Conservation (phyloP, 495 filamentous ascomycete species). For the Talaromyces liani region DNA sequence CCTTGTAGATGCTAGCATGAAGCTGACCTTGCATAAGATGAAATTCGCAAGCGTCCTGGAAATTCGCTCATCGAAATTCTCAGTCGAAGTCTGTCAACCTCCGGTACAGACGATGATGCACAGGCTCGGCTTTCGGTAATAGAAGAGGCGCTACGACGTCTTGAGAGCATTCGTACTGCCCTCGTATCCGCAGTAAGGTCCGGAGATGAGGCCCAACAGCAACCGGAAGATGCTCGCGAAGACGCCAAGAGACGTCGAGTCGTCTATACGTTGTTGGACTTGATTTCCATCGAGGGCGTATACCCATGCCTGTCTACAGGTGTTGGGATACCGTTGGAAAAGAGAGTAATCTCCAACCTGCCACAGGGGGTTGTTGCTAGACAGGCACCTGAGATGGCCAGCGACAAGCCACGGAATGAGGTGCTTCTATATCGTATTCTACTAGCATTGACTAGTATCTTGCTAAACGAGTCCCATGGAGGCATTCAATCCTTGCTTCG, state of each 20-base stretch:
- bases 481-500: slow-evolving; percentile 36
- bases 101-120: background rate
- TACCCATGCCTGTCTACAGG: slow-evolving; percentile 47
- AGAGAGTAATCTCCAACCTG: slow-evolving; percentile 44
- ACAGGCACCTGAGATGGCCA: slow-evolving; percentile 14
- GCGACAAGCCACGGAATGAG: slow-evolving; percentile 22
- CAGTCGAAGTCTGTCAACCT: background rate
- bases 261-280: slow-evolving; percentile 43
- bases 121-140: slow-evolving; percentile 20
- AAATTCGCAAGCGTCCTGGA: slow-evolving; percentile 28
- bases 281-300: slow-evolving; percentile 49
- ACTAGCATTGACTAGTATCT: slow-evolving; percentile 16
- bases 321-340: slow-evolving; percentile 47
- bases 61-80: slow-evolving; percentile 34
- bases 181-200: slow-evolving; percentile 22
- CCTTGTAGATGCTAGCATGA: slow-evolving; percentile 1
- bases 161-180: slow-evolving; percentile 29
- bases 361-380: slow-evolving; percentile 39
- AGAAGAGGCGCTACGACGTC: slow-evolving; percentile 28
- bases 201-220: slow-evolving; percentile 1
- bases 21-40: slow-evolving; percentile 32
- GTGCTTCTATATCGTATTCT: slow-evolving; percentile 25
- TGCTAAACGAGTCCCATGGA: slow-evolving; percentile 24
- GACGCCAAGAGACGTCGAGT: slow-evolving; percentile 39
- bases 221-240: slow-evolving; percentile 26